Evolutionary conservation across 805 yeast species (phyloP), one percentile per base, ranked within the genome.

Genomic region (Cyberlindnera saturnus): DNA sequence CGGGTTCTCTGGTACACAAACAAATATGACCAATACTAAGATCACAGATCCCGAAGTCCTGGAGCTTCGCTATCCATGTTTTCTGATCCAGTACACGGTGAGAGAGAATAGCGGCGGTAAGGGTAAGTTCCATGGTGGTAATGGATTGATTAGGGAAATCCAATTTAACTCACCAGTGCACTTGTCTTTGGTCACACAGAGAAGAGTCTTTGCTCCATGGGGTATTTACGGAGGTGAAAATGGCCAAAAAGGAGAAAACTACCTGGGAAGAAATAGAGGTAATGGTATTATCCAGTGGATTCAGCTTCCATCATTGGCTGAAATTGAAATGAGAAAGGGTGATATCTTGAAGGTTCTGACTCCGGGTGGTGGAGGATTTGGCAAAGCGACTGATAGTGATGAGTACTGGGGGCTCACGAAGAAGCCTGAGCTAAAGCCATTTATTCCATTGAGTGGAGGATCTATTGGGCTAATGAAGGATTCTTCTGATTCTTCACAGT

Each of bases 1-100:
- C 28, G 77, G 77, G 14, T 74, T 74, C 20, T 69, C 75, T 10
- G 81, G 71, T 20, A 74, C 75, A 6, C 80, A 76, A 55, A 71
- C 74, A 39, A 78, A 75, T 49, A 73, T 76, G 43, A 75, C 79
- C 34, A 74, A 75, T 52, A 70, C 78, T 44, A 62, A 73, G 60
- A 75, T 75, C 50, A 75, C 81, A 1, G 81, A 76, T 49, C 72
- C 77, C 1, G 81, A 76, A 52, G 63, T 74, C 10, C 64, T 75
- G 46, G 81, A 76, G 52, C 65, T 71, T 44, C 57, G 80, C 38
- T 75, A 74, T 50, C 81, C 81, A 3, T 72, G 71, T 19, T 60
- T 74, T 28, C 60, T 76, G 29, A 66, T 60, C 28, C 73, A 74
- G 48, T 74, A 65, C 55, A 54, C 69, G 4, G 62, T 75, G 15